Evolutionary conservation across 176 grass and related monocot species (phyloP), one percentile per base, ranked within the genome.

Genomic region (Carex scoparia): DNA sequence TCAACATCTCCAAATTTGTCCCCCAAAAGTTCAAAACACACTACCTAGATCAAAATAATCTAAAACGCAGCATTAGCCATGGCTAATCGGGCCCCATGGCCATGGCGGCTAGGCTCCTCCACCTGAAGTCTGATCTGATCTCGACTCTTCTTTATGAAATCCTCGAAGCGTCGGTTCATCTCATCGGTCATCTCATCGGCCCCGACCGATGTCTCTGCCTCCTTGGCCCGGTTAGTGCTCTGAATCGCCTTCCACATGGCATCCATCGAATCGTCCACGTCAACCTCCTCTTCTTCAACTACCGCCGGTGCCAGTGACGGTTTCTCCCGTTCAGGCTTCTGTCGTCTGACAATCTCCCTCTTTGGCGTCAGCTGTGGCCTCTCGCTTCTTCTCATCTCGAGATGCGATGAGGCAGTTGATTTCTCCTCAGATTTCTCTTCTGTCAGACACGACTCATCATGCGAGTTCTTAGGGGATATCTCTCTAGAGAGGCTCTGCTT

Each of bases 121-220:
- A 49, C 71, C 69, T 73, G 40, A 49, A 73, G 69, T 49, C 42
- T 55, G 13, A 86, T 79, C 84, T 89, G 88, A 82, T 94, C 70
- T 84, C 86, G 89, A 79, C 69, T 93, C 88, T 88, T 98, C 89
- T 87, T 93, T 85, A 98, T 94, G 85, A 98, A 98, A 42, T 98
- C 91, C 54, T 98, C 93, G 7, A 93, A 91, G 31, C 91, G 89
- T 79, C 46, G 85, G 85, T 85, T 94, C 91, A 93, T 80, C 85
- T 98, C 95, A 65, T 87, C 91, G 5, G 81, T 94, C 91, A 93
- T 80, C 85, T 98, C 95, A 65, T 87, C 91, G 5, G 81, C 84
- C 54, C 86, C 88, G 0, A 84, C 87, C 6, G 92, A 88, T 4
- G 84, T 71, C 66, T 91, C 88, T 2, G 82, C 67, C 16, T 83